Percentiles rank a stretch among this genome's conserved stretches.
Evolutionary conservation across 75 land plant species (phyloP).

Genomic region (Pinus tabuliformis): DNA sequence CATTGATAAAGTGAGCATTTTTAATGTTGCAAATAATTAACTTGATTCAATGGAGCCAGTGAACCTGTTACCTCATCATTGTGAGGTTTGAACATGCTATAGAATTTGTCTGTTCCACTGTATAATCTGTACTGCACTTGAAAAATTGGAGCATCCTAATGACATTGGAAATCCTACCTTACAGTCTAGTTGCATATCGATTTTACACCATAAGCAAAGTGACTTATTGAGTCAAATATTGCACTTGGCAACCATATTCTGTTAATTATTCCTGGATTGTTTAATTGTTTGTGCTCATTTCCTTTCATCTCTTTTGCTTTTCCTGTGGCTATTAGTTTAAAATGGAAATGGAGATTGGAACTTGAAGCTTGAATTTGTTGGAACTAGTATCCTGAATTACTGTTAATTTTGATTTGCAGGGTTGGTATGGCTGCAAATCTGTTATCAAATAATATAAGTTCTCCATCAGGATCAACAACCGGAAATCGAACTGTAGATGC

Average conservation of each 20-base stretch:
- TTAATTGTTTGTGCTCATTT: too few species aligned
- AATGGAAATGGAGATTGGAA: not conserved
- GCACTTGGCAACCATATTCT: not conserved
- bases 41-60: too few species aligned
- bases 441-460: not conserved
- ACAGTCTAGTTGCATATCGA: too few species aligned
- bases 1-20: too few species aligned
- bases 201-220: not conserved
- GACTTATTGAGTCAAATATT: not conserved
- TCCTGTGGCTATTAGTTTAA: not conserved
- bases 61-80: too few species aligned
- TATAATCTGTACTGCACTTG: too few species aligned
- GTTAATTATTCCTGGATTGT: not conserved
- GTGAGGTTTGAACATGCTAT: too few species aligned
- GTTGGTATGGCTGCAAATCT: not conserved
- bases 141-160: too few species aligned
- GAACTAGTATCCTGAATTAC: not conserved
- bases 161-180: too few species aligned
- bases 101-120: too few species aligned
- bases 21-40: too few species aligned
- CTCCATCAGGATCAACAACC: not conserved
- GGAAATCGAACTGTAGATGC: not conserved
- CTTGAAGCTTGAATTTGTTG: not conserved
- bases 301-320: too few species aligned
- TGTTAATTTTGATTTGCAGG: slow-evolving; percentile 7